Conservation (phyloP, 2,329 filamentous ascomycete genomes). For the Sporothrix brunneoviolacea region DNA sequence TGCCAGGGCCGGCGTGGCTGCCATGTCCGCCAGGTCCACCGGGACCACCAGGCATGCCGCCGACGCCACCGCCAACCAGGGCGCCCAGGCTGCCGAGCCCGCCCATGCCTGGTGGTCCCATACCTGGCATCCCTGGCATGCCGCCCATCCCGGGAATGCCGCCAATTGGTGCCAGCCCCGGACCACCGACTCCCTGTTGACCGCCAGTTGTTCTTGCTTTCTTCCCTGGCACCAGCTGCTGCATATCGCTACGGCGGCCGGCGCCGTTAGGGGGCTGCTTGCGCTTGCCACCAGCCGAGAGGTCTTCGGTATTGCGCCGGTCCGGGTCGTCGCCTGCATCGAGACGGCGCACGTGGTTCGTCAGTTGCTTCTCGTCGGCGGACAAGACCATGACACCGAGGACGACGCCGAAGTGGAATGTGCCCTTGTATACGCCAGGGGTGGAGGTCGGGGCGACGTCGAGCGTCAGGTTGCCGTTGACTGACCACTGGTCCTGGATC, state of each 20-base stretch:
- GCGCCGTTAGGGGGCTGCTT: constrained; percentile 18
- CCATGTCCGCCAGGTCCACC: neutral
- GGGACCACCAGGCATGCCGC: neutral
- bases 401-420: constrained; percentile 26
- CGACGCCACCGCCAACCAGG: constrained; percentile 11
- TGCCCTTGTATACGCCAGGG: constrained; percentile 23
- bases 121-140: constrained; percentile 12
- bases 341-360: constrained; percentile 21
- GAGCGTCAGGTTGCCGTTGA: constrained; percentile 22
- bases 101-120: constrained; percentile 11
- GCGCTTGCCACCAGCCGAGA: constrained; percentile 18
- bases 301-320: constrained; percentile 7
- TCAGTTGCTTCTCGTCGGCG: constrained; percentile 20
- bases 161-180: constrained; percentile 3
- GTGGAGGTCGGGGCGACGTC: constrained; percentile 21
- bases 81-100: constrained; percentile 14
- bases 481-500: constrained; percentile 23
- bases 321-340: constrained; percentile 20
- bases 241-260: constrained; percentile 9
- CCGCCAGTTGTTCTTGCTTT: constrained; percentile 1
- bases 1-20: neutral
- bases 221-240: constrained; percentile 9
- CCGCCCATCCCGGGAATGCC: constrained; percentile 10
- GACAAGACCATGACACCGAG: constrained; percentile 26
- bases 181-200: neutral